Percentiles rank a stretch among this genome's conserved stretches.
Conservation (phyloP, 352 stramenopile genomes). For the Phytophthora idaei region DNA sequence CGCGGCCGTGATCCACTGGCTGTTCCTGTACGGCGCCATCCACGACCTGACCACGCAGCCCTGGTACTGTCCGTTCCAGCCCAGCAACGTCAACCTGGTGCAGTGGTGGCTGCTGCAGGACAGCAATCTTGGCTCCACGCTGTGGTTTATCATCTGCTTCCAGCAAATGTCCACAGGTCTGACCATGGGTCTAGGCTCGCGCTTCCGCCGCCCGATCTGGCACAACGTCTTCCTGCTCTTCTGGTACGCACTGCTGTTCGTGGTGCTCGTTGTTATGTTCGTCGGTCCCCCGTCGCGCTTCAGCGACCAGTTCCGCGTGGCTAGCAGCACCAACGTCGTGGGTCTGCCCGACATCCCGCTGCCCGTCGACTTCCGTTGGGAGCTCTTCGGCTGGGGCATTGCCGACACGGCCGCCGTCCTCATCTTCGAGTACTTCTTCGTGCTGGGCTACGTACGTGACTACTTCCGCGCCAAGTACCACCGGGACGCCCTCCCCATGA, state of each 20-base stretch:
- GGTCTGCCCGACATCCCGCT: conserved; percentile 72
- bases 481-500: conserved; percentile 64
- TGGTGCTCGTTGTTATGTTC: conserved; percentile 62
- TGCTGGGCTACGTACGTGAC: conserved; percentile 70
- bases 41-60: conserved; percentile 57
- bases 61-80: conserved; percentile 80
- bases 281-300: conserved; percentile 61
- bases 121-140: conserved; percentile 61
- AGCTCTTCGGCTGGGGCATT: conserved; percentile 63
- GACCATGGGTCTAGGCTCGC: conserved; percentile 62
- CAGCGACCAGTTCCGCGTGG: conserved; percentile 72
- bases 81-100: conserved; percentile 66
- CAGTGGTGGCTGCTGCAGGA: conserved; percentile 80
- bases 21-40: conserved; percentile 75
- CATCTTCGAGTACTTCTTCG: conserved; percentile 68
- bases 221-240: conserved; percentile 69
- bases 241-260: conserved; percentile 62
- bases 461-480: conserved; percentile 71
- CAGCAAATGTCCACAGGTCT: conserved; percentile 75
- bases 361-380: conserved; percentile 61
- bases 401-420: conserved; percentile 59
- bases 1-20: conserved; percentile 65
- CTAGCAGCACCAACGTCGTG: conserved; percentile 78
- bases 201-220: conserved; percentile 70
- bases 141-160: conserved; percentile 72